phyloP scores from a whole-genome alignment of 306 rosid species.

The Hippophae tibetana region DNA sequence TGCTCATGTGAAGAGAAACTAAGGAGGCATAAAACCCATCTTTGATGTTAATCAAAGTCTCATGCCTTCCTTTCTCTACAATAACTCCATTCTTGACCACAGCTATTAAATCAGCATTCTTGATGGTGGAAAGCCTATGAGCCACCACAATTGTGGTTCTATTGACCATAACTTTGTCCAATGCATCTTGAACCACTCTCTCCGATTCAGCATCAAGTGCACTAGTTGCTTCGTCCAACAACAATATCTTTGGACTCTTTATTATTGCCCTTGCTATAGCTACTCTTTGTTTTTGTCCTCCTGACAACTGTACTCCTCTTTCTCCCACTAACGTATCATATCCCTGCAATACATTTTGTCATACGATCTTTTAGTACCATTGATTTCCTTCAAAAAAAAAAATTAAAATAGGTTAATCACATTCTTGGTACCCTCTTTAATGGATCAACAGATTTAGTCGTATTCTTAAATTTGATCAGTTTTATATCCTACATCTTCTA shows the following conservation, averaged over 20 bases:
- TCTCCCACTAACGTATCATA: conserved; percentile 79
- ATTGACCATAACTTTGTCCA: conserved; percentile 66
- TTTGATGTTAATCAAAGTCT: conserved; percentile 40
- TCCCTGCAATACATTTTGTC: conserved; percentile 26
- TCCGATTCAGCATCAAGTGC: conserved; percentile 84
- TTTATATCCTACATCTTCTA: no score
- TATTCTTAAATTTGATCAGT: no score
- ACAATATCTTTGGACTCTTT: conserved; percentile 64
- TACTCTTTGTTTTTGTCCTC: conserved; percentile 79
- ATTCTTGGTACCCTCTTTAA: no score
- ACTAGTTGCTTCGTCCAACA: conserved; percentile 83
- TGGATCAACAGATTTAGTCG: no score
- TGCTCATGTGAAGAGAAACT: conserved; percentile 54
- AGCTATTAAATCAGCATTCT: conserved; percentile 73
- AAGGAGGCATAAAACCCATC: conserved; percentile 81
- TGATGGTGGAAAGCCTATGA: conserved; percentile 72
- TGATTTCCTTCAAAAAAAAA: no score
- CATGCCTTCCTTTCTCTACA: conserved; percentile 77
- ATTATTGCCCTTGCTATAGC: conserved; percentile 82
- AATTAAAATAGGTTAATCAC: no score
- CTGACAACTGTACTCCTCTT: conserved; percentile 72
- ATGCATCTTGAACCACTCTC: conserved; percentile 82
- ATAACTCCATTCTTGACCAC: conserved; percentile 82
- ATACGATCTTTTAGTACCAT: no score
- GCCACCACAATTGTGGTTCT: conserved; percentile 80